A percentile compares a stretch with the other conserved stretches of the same genome.
phyloP scores from a whole-genome alignment of 2,329 filamentous ascomycete species.

The Gaeumannomyces tritici region DNA sequence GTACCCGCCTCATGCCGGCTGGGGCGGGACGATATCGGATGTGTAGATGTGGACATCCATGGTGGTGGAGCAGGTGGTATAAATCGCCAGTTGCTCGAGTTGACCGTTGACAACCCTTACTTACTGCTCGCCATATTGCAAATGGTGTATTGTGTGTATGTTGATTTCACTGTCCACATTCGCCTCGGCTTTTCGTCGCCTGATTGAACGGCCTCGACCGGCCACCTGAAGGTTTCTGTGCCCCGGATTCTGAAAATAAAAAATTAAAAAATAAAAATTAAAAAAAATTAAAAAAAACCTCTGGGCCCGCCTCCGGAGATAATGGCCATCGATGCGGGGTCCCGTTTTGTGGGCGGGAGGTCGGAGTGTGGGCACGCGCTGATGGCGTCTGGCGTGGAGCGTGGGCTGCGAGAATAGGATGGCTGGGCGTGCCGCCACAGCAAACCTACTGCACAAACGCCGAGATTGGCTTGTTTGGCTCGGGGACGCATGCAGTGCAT shows the following conservation, averaged over 20 bases:
- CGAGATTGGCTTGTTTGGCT: background rate
- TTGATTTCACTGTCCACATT: background rate
- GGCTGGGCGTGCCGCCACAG: background rate
- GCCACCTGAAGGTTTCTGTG: background rate
- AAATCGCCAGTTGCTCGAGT: background rate
- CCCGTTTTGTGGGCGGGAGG: background rate
- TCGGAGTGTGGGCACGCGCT: too few relatives aligned
- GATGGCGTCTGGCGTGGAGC: too few relatives aligned
- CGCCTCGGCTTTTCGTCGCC: background rate
- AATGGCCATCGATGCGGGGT: background rate
- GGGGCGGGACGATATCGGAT: background rate
- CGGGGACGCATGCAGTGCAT: background rate
- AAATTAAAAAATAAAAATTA: too few relatives aligned
- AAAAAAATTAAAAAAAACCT: too few relatives aligned
- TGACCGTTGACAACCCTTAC: background rate
- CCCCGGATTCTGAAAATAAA: background rate
- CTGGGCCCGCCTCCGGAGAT: background rate
- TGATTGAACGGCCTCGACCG: background rate
- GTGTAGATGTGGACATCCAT: background rate
- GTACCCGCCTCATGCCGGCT: background rate
- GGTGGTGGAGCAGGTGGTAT: background rate
- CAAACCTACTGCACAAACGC: too few relatives aligned
- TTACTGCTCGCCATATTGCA: background rate
- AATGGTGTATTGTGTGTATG: background rate
- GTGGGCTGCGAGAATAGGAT: too few relatives aligned